phyloP scores from a whole-genome alignment of 2,329 filamentous ascomycete genomes.

The Cordyceps cateniannulata region DNA sequence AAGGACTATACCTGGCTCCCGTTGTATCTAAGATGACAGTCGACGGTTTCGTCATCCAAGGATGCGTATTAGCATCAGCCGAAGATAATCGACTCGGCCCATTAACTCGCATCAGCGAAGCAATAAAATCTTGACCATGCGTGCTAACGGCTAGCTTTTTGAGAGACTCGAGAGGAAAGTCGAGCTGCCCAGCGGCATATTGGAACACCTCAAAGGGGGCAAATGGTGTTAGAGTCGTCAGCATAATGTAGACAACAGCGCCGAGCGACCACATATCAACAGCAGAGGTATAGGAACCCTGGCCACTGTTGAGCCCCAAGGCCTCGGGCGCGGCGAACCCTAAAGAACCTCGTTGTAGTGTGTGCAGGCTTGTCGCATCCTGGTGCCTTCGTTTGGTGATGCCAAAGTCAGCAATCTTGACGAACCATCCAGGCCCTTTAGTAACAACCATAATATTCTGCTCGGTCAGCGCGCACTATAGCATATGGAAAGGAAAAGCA shows the following conservation, averaged over 20 bases:
- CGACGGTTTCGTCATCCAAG: conserved; percentile 2
- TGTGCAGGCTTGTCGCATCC: neutral
- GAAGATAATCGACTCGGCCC: neutral
- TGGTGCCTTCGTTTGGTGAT: conserved; percentile 11
- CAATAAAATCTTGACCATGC: neutral
- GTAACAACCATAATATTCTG: conserved; percentile 18
- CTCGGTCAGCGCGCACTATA: neutral
- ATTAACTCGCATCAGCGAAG: neutral
- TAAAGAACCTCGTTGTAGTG: conserved; percentile 5
- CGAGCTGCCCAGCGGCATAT: neutral
- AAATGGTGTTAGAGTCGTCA: conserved; percentile 10
- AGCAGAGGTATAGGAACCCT: neutral
- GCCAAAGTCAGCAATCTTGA: conserved; percentile 15
- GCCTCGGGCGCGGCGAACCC: conserved; percentile 12
- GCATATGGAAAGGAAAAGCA: neutral
- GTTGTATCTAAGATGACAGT: too few species aligned
- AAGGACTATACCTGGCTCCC: too few species aligned
- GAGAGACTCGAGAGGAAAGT: neutral
- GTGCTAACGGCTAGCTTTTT: neutral
- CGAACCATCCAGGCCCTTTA: conserved; percentile 15
- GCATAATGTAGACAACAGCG: conserved; percentile 12
- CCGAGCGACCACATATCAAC: conserved; percentile 14
- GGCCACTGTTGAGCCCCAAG: neutral
- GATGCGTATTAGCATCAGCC: neutral
- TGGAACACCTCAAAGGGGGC: neutral